Percentiles rank a stretch among this genome's conserved stretches.
These are phyloP conservation scores for Mycothermus thermophilus DNA, from an alignment of 495 filamentous ascomycete genomes.

Conservation along the genomic window DNA sequence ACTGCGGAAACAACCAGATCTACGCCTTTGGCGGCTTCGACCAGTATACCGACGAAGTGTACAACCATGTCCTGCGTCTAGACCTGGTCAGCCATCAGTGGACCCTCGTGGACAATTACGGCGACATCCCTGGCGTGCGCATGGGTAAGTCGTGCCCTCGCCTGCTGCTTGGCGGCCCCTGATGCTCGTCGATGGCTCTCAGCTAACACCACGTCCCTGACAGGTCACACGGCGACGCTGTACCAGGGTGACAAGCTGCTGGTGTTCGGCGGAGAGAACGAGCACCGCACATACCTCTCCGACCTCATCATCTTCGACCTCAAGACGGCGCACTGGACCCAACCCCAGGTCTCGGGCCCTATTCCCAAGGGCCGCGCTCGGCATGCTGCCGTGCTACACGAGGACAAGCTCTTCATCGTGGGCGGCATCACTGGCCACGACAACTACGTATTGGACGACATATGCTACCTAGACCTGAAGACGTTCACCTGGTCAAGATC, in stretches of 20 bases:
- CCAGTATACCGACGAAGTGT: slow-evolving; percentile 97
- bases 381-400: slow-evolving; percentile 86
- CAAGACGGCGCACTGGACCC: slow-evolving; percentile 83
- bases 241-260: slow-evolving; percentile 90
- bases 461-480: slow-evolving; percentile 91
- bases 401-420: slow-evolving; percentile 89
- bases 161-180: neutral
- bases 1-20: slow-evolving; percentile 88
- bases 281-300: slow-evolving; percentile 86
- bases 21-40: slow-evolving; percentile 99
- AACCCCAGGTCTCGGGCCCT: slow-evolving; percentile 70
- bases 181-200: neutral
- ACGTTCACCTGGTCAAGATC: slow-evolving; percentile 95
- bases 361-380: slow-evolving; percentile 79
- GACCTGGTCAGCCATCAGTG: slow-evolving; percentile 79
- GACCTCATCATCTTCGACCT: slow-evolving; percentile 95
- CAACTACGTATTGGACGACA: slow-evolving; percentile 80
- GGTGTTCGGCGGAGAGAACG: slow-evolving; percentile 95
- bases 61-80: slow-evolving; percentile 88
- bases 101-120: slow-evolving; percentile 95
- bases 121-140: slow-evolving; percentile 91
- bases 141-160: slow-evolving; percentile 54
- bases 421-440: slow-evolving; percentile 82
- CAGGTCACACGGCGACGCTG: slow-evolving; percentile 89
- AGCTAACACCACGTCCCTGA: slow-evolving; percentile 3